phyloP scores from a whole-genome alignment of 2,329 filamentous ascomycete species.

The Allantophomopsis cytisporea region DNA sequence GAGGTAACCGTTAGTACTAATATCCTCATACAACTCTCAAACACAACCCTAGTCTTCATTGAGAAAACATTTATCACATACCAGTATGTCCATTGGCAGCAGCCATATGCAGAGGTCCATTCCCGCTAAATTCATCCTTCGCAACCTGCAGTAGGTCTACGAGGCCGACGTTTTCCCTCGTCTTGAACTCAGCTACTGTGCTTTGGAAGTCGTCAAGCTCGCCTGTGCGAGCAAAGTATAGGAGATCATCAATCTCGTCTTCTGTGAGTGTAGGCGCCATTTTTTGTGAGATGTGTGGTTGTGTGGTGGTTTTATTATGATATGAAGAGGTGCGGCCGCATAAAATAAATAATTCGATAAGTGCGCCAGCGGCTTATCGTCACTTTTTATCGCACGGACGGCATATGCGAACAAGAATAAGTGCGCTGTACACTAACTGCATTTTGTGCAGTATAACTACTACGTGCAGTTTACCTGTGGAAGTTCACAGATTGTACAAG shows the following conservation, averaged over 20 bases:
- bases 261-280: constrained; percentile 38
- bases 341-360: no score
- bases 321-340: no score
- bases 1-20: neutral
- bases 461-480: no score
- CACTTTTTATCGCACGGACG: no score
- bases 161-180: constrained; percentile 42
- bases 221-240: constrained; percentile 73
- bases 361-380: no score
- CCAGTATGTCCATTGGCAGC: constrained; percentile 79
- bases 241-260: constrained; percentile 81
- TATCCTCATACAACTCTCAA: neutral
- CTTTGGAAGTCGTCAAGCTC: constrained; percentile 56
- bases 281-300: neutral
- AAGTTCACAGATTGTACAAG: no score
- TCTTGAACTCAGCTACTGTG: constrained; percentile 42
- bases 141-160: constrained; percentile 57
- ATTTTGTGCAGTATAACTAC: no score
- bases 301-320: no score
- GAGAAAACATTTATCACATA: constrained; percentile 25
- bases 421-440: no score
- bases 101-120: constrained; percentile 77
- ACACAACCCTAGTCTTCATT: neutral
- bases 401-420: no score
- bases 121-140: constrained; percentile 63